phyloP scores from a whole-genome alignment of 495 filamentous ascomycete genomes.

The Bacidia gigantensis region DNA sequence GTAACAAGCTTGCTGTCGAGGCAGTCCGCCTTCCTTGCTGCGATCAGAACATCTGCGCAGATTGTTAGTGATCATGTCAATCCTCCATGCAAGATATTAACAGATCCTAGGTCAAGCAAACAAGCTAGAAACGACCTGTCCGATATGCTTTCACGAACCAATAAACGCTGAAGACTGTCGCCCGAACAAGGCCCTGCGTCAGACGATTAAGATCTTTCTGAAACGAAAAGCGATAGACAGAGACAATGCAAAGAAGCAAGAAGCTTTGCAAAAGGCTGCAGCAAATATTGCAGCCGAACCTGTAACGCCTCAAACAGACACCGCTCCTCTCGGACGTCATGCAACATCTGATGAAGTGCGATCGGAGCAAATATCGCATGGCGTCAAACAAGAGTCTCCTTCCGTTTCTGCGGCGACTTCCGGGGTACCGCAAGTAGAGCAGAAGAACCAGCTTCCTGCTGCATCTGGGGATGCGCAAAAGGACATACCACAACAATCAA shows the following conservation, averaged over 20 bases:
- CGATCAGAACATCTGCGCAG: slow-evolving; percentile 86
- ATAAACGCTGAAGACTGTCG: slow-evolving; percentile 76
- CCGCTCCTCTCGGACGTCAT: too few relatives aligned
- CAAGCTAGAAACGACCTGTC: slow-evolving; percentile 59
- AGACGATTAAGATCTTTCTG: slow-evolving; percentile 78
- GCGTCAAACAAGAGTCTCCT: not conserved
- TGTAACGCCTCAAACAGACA: slow-evolving; percentile 12
- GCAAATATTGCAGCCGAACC: slow-evolving; percentile 24
- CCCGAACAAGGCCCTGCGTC: slow-evolving; percentile 73
- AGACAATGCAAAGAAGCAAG: slow-evolving; percentile 39
- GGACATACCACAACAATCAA: slow-evolving; percentile 30
- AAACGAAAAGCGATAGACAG: slow-evolving; percentile 58
- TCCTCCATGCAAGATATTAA: slow-evolving; percentile 15
- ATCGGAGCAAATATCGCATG: too few relatives aligned
- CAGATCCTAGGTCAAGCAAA: slow-evolving; percentile 53
- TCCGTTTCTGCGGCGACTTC: not conserved
- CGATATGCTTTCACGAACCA: slow-evolving; percentile 83
- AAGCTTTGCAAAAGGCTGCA: slow-evolving; percentile 16
- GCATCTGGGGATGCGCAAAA: slow-evolving; percentile 16
- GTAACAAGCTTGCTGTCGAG: slow-evolving; percentile 81
- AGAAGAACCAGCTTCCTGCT: slow-evolving; percentile 2
- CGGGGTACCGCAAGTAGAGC: not conserved
- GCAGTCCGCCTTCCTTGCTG: slow-evolving; percentile 88
- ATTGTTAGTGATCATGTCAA: slow-evolving; percentile 48
- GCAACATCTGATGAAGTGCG: too few relatives aligned